Conservation (phyloP, 2,329 filamentous ascomycete species). For the Aspergillus flavus region DNA sequence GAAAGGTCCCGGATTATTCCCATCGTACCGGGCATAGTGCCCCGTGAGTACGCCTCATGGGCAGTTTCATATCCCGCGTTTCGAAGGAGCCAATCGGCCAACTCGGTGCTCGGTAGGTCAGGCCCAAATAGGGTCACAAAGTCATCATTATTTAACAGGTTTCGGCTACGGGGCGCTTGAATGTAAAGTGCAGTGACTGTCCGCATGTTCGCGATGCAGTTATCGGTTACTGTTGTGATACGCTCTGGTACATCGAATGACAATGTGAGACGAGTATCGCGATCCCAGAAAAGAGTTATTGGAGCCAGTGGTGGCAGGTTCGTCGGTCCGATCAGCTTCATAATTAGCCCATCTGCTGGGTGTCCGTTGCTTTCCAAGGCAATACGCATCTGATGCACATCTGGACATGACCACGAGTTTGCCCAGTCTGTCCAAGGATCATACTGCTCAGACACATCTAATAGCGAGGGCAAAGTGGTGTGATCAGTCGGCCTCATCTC, state of each 20-base stretch:
- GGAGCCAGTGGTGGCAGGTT: slow-evolving; percentile 19
- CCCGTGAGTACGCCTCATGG: slow-evolving; percentile 22
- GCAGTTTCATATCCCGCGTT: slow-evolving; percentile 27
- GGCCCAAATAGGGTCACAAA: slow-evolving; percentile 34
- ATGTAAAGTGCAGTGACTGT: slow-evolving; percentile 35
- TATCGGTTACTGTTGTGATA: slow-evolving; percentile 11
- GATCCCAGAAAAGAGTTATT: slow-evolving; percentile 34
- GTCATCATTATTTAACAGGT: slow-evolving; percentile 18
- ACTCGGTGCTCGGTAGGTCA: slow-evolving; percentile 15
- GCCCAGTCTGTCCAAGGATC: slow-evolving; percentile 36
- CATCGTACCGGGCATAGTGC: neutral
- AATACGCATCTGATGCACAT: slow-evolving; percentile 27
- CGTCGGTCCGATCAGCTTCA: slow-evolving; percentile 26
- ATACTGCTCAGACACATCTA: slow-evolving; percentile 30
- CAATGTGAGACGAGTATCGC: slow-evolving; percentile 23
- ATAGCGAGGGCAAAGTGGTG: slow-evolving; percentile 22
- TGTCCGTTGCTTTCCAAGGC: slow-evolving; percentile 19
- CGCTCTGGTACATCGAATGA: slow-evolving; percentile 20
- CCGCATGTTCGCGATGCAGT: slow-evolving; percentile 33
- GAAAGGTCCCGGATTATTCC: slow-evolving; percentile 34
- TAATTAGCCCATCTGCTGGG: slow-evolving; percentile 17
- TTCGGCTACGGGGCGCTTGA: slow-evolving; percentile 22
- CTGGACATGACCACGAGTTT: slow-evolving; percentile 26
- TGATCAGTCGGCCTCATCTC: slow-evolving; percentile 21
- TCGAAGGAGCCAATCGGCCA: slow-evolving; percentile 25